phyloP scores from a whole-genome alignment of 352 stramenopile genomes.

The Phytopythium aichiense region DNA sequence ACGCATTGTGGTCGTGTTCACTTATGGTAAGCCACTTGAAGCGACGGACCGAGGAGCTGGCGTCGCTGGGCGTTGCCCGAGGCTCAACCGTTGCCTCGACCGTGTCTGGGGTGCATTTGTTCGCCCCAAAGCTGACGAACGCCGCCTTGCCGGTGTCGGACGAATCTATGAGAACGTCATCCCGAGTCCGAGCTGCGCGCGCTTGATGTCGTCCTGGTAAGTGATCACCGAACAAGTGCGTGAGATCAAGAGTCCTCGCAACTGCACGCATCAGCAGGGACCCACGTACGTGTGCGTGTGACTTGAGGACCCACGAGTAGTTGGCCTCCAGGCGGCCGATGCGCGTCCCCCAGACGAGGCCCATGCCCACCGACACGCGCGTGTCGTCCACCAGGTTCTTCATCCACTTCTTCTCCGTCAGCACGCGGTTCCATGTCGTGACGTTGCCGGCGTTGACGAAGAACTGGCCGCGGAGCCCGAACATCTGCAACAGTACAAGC shows the following conservation, averaged over 20 bases:
- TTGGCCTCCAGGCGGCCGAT: slow-evolving; percentile 89
- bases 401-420: slow-evolving; percentile 90
- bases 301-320: slow-evolving; percentile 90
- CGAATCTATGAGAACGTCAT: slow-evolving; percentile 75
- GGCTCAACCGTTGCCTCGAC: neutral
- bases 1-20: neutral
- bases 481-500: slow-evolving; percentile 32
- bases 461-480: slow-evolving; percentile 84
- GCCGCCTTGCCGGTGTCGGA: neutral
- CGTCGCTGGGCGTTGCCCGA: neutral
- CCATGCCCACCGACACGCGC: slow-evolving; percentile 79
- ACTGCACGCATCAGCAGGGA: neutral
- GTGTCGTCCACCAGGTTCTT: slow-evolving; percentile 86
- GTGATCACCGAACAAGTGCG: neutral
- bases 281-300: slow-evolving; percentile 61
- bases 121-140: neutral
- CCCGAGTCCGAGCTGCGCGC: slow-evolving; percentile 76
- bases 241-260: neutral
- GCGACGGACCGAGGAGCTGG: neutral
- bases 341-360: slow-evolving; percentile 82
- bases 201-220: slow-evolving; percentile 83
- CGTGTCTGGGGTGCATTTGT: neutral
- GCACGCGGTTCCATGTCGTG: slow-evolving; percentile 76
- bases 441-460: slow-evolving; percentile 91
- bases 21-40: neutral